These are phyloP conservation scores for Asterochloris sp. DNA, from an alignment of 139 green algal species.

Conservation along the genomic window DNA sequence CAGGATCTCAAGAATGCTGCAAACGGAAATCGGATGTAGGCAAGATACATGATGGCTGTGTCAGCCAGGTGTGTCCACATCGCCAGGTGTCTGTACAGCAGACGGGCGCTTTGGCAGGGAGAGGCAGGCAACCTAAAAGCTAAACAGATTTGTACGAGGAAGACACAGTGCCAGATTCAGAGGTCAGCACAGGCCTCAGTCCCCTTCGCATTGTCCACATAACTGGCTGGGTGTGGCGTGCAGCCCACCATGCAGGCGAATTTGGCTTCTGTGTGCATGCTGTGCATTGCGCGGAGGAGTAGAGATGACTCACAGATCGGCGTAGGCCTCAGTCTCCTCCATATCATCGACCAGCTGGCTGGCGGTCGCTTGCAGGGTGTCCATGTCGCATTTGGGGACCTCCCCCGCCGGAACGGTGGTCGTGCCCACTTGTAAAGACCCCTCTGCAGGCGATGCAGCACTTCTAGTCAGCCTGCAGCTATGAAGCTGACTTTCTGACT, in stretches of 20 bases:
- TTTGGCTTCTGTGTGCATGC: not conserved
- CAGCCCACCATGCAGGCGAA: not conserved
- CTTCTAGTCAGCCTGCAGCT: too few species aligned
- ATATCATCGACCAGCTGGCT: not conserved
- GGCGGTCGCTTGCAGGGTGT: not conserved
- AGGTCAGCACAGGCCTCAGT: not conserved
- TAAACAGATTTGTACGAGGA: not conserved
- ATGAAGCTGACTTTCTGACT: too few species aligned
- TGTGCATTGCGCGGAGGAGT: not conserved
- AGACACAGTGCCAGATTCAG: not conserved
- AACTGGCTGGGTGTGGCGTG: too few species aligned
- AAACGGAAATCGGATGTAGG: too few species aligned
- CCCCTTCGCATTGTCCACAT: not conserved
- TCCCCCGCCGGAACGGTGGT: not conserved
- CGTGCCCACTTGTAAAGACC: too few species aligned
- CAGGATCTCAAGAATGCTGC: too few species aligned
- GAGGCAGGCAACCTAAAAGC: too few species aligned
- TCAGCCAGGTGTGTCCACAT: too few species aligned
- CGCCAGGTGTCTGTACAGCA: too few species aligned
- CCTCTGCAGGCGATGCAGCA: too few species aligned
- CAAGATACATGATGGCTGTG: too few species aligned
- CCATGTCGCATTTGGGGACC: constrained; percentile 1
- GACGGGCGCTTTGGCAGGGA: too few species aligned
- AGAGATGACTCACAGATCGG: not conserved
- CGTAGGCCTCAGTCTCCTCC: constrained; percentile 7